These are phyloP conservation scores for Backusella tuberculispora DNA, from an alignment of 192 early-diverging fungal genomes.

Conservation along the genomic window DNA sequence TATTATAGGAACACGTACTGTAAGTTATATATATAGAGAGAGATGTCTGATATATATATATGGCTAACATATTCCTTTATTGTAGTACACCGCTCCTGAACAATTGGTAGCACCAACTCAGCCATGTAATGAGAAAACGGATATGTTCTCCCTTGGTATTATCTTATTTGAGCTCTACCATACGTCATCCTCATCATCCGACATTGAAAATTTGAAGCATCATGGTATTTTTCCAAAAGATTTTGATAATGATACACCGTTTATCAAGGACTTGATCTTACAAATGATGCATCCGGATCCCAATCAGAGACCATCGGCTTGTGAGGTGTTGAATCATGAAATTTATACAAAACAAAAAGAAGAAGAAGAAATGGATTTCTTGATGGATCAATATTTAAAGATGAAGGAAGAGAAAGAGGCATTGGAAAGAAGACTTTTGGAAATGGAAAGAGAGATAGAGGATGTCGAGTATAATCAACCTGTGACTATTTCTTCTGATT, in stretches of 20 bases:
- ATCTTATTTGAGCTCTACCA: conserved; percentile 94
- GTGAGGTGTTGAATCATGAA: conserved; percentile 72
- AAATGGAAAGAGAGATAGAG: background rate
- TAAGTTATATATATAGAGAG: background rate
- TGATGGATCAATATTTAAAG: conserved; percentile 8
- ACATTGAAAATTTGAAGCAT: conserved; percentile 60
- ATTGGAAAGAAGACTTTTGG: background rate
- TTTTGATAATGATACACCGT: conserved; percentile 64
- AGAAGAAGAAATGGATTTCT: background rate
- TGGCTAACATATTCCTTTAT: background rate
- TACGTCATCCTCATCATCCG: conserved; percentile 92
- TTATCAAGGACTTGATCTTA: conserved; percentile 71
- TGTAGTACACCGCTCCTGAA: conserved; percentile 78
- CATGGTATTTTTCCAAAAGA: conserved; percentile 61
- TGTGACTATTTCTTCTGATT: background rate
- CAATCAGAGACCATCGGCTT: conserved; percentile 64
- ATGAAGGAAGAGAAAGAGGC: conserved; percentile 4
- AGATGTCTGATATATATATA: background rate
- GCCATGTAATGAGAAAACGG: conserved; percentile 73
- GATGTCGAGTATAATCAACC: background rate
- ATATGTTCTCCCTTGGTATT: conserved; percentile 95
- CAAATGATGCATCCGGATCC: conserved; percentile 80
- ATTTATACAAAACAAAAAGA: conserved; percentile 40
- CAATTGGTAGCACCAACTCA: conserved; percentile 57
- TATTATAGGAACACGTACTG: conserved; percentile 21